phyloP scores from a whole-genome alignment of 371 early-diverging fungal genomes.

The Zancudomyces culisetae region DNA sequence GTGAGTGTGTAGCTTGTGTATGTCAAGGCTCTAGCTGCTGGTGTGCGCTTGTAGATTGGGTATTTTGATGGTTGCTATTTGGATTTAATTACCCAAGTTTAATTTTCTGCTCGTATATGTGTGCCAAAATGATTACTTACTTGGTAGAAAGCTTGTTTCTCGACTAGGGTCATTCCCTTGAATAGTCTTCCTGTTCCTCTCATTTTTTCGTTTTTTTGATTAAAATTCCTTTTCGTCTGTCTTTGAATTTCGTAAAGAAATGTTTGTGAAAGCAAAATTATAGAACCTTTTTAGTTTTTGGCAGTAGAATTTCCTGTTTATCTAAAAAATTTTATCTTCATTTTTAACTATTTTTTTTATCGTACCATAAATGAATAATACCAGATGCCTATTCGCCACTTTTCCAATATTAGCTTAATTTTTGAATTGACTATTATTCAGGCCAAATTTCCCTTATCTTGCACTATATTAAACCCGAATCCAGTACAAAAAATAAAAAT shows the following conservation, averaged over 20 bases:
- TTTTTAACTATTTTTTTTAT: too few species aligned
- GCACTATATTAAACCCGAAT: too few species aligned
- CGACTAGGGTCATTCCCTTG: too few species aligned
- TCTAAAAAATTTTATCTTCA: neutral
- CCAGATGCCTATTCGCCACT: too few species aligned
- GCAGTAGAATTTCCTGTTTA: neutral
- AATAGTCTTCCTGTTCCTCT: too few species aligned
- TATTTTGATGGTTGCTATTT: conserved; percentile 12
- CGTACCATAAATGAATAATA: too few species aligned
- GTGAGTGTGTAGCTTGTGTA: conserved; percentile 8
- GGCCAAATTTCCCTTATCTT: too few species aligned
- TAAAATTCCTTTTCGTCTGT: neutral
- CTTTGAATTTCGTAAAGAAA: neutral
- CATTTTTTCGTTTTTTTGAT: conserved; percentile 27
- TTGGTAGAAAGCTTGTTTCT: conserved; percentile 52
- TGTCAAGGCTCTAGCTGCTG: conserved; percentile 8
- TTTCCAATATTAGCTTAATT: too few species aligned
- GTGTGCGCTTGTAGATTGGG: conserved; percentile 21
- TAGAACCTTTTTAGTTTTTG: neutral
- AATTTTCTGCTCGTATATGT: neutral
- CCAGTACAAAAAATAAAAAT: too few species aligned
- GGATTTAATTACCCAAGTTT: neutral
- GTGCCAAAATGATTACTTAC: conserved; percentile 12
- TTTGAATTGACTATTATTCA: too few species aligned
- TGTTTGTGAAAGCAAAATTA: neutral